These are phyloP conservation scores for Biscogniauxia sp. DNA, from an alignment of 2,329 filamentous ascomycete genomes.

Conservation along the genomic window DNA sequence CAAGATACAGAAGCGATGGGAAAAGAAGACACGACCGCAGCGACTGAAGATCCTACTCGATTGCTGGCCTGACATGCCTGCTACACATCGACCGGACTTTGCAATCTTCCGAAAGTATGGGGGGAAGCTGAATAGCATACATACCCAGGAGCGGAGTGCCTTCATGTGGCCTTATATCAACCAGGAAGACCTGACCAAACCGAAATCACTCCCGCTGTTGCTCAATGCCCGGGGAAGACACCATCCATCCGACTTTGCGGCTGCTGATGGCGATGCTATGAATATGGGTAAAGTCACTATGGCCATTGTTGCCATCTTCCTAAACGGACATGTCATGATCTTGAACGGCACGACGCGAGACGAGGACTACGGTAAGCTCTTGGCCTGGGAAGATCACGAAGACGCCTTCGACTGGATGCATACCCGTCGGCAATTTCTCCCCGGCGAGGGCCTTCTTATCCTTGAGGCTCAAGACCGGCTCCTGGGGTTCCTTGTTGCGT, in stretches of 20 bases:
- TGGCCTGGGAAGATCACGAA: conserved; percentile 33
- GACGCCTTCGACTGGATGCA: conserved; percentile 39
- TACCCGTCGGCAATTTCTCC: conserved; percentile 36
- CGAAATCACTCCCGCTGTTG: conserved; percentile 46
- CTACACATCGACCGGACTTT: conserved; percentile 52
- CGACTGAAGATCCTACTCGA: conserved; percentile 43
- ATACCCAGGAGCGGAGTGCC: conserved; percentile 29
- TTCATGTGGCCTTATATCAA: conserved; percentile 57
- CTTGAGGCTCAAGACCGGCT: conserved; percentile 51
- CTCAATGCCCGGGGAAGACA: conserved; percentile 51
- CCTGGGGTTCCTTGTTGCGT: conserved; percentile 48
- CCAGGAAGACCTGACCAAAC: conserved; percentile 49
- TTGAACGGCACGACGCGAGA: conserved; percentile 29
- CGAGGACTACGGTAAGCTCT: conserved; percentile 36
- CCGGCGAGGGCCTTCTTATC: conserved; percentile 47
- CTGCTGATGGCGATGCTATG: conserved; percentile 37
- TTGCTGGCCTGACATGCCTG: conserved; percentile 50
- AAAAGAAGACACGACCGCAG: conserved; percentile 49
- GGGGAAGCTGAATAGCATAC: conserved; percentile 8
- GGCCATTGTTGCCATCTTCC: conserved; percentile 26
- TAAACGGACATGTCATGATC: conserved; percentile 35
- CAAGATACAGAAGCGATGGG: conserved; percentile 52
- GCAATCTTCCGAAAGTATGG: conserved; percentile 31
- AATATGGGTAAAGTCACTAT: conserved; percentile 27
- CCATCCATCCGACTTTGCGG: conserved; percentile 45